Evolutionary conservation across 371 early-diverging fungal species (phyloP), one percentile per base, ranked within the genome.

Genomic region (Mucor lusitanicus): DNA sequence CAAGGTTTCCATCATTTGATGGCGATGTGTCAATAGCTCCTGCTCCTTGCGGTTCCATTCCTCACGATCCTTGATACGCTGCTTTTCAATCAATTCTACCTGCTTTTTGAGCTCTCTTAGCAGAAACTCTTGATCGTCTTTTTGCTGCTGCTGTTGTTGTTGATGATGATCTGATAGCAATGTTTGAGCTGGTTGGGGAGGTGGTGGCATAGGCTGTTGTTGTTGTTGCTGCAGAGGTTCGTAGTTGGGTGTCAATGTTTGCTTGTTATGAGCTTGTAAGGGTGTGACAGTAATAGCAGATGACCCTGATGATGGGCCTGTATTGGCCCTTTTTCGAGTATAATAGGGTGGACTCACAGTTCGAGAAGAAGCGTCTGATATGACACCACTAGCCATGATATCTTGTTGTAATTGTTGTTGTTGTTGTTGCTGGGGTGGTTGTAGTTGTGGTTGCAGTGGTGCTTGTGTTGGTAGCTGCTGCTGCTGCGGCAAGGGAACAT

Each of bases 21-120:
- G 54, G 48, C 63, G 63, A 53, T 63, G 35, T 1, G 12, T 33
- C 19, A 63, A 23, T 9, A 63, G 37, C 39, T 63, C 63, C 15
- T 59, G 53, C 13, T 70, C 71, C 27, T 66, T 62, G 42, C 40
- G 57, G n/a, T 35, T 19, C 62, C 62, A 66, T 15, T 70, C 63
- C 23, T 66, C 67, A 37, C 67, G 23, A 19, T 70, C 71, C 8
- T 42, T 53, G 3, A 61, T 61, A 3, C 62, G 62, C 15, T 70
- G 66, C 27, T 70, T 55, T 57, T 58, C 59, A 59, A 66, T 70
- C 4, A 37, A 13, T 2, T 65, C 53, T 2, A 61, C 54, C 12
- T 70, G 57, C 21, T 25, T 39, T 37, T 61, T 70, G 1, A 70
- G 30, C 12, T 61, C 65, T 11, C 33, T 12, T 1, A 66, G 59